A percentile compares a stretch with the other conserved stretches of the same genome.
Conservation (phyloP, 257 asterid species). For the Solanum commersonii region DNA sequence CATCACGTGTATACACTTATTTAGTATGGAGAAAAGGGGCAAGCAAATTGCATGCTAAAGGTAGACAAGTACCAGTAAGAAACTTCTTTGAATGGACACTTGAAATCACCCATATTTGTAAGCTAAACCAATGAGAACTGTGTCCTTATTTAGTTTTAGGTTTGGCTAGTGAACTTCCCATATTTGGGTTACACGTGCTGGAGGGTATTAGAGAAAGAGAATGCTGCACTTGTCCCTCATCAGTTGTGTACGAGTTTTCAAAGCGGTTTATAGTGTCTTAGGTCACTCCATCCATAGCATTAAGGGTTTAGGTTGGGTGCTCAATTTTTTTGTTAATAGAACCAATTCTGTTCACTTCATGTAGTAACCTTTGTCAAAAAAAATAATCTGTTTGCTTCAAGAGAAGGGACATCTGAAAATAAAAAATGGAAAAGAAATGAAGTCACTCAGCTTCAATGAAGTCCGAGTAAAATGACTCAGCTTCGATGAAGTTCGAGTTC, state of each 20-base stretch:
- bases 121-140: neutral
- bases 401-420: neutral
- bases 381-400: neutral
- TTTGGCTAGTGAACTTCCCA: neutral
- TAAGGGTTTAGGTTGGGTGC: neutral
- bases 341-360: neutral
- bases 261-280: neutral
- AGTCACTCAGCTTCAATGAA: neutral
- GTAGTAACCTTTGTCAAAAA: neutral
- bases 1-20: neutral
- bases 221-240: neutral
- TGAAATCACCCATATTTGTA: neutral
- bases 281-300: neutral
- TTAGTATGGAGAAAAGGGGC: neutral
- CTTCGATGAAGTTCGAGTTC: neutral
- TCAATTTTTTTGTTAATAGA: neutral
- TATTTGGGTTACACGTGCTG: neutral
- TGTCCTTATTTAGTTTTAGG: neutral
- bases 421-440: neutral
- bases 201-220: neutral
- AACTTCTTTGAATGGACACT: neutral
- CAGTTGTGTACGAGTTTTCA: neutral
- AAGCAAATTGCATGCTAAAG: neutral
- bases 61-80: neutral
- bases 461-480: neutral